A percentile compares a stretch with the other conserved stretches of the same genome.
Evolutionary conservation across 805 yeast genomes (phyloP).

Genomic region (Metschnikowia kofuensis): DNA sequence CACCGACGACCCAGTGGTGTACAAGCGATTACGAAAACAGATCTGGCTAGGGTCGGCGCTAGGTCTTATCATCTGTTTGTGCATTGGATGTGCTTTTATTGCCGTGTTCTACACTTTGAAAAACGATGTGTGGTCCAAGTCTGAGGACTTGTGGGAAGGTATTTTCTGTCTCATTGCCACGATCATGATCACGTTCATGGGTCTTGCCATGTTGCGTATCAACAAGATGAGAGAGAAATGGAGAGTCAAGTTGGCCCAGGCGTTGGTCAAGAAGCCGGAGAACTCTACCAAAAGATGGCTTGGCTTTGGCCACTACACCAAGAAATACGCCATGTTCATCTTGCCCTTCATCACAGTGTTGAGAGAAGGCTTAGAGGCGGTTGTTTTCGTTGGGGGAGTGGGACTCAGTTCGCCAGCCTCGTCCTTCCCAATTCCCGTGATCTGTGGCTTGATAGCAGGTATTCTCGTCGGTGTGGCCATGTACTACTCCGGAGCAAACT

Average conservation of each 20-base stretch:
- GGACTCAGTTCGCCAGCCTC: slow-evolving; percentile 28
- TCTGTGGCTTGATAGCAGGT: slow-evolving; percentile 84
- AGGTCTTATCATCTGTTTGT: slow-evolving; percentile 78
- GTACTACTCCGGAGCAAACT: slow-evolving; percentile 77
- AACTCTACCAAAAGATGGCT: slow-evolving; percentile 40
- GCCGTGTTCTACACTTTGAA: slow-evolving; percentile 85
- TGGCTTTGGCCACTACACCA: slow-evolving; percentile 52
- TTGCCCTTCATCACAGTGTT: slow-evolving; percentile 87
- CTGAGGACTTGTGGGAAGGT: slow-evolving; percentile 98
- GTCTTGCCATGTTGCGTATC: slow-evolving; percentile 92
- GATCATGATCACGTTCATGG: slow-evolving; percentile 89
- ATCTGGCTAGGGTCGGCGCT: slow-evolving; percentile 79
- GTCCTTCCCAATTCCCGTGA: slow-evolving; percentile 89
- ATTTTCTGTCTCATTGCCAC: slow-evolving; percentile 88
- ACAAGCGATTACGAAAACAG: slow-evolving; percentile 66
- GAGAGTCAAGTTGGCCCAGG: slow-evolving; percentile 91
- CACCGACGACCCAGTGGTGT: slow-evolving; percentile 45
- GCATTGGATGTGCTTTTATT: slow-evolving; percentile 88
- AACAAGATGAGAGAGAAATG: slow-evolving; percentile 97
- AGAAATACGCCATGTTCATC: slow-evolving; percentile 83
- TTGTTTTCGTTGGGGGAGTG: slow-evolving; percentile 46
- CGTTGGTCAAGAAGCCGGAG: slow-evolving; percentile 50
- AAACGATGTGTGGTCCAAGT: slow-evolving; percentile 76
- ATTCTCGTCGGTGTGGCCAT: slow-evolving; percentile 61
- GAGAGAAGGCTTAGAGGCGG: slow-evolving; percentile 81